Evolutionary conservation across 768 basidiomycete species (phyloP).

Genomic region (Suillus subluteus): DNA sequence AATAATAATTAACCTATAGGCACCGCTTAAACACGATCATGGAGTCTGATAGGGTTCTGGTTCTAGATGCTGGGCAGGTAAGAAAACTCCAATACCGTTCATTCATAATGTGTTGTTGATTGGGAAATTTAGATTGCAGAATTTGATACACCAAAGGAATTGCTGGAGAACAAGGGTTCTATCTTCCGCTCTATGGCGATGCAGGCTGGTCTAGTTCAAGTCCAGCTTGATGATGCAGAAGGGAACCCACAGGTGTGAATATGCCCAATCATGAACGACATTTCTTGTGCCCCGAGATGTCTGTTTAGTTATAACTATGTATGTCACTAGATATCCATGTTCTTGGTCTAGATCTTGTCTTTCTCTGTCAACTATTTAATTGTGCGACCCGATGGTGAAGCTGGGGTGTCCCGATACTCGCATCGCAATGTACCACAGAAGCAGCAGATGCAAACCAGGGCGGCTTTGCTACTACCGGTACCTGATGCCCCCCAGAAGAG

Average conservation of each 20-base stretch:
- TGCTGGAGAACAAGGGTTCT: constrained; percentile 61
- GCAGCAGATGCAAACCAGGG: background rate
- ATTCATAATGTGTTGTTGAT: background rate
- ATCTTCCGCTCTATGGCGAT: constrained; percentile 65
- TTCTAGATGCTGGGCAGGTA: constrained; percentile 80
- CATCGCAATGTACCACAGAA: background rate
- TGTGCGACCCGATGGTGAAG: background rate
- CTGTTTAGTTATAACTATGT: background rate
- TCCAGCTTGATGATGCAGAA: constrained; percentile 2
- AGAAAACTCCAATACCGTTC: constrained; percentile 13
- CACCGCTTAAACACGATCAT: constrained; percentile 86
- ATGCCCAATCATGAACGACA: background rate
- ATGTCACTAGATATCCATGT: background rate
- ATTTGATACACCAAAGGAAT: constrained; percentile 67
- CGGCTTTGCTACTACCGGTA: background rate
- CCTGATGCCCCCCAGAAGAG: background rate
- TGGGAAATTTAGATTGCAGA: constrained; percentile 60
- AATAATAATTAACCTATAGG: constrained; percentile 34
- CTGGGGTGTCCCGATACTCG: background rate
- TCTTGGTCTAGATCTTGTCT: background rate
- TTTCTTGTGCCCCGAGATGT: background rate
- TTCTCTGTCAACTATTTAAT: background rate
- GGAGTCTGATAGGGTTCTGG: constrained; percentile 79
- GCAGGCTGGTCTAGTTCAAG: constrained; percentile 57
- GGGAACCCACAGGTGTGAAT: background rate